phyloP scores from a whole-genome alignment of 2,329 filamentous ascomycete genomes.

The Fusarium sp. region DNA sequence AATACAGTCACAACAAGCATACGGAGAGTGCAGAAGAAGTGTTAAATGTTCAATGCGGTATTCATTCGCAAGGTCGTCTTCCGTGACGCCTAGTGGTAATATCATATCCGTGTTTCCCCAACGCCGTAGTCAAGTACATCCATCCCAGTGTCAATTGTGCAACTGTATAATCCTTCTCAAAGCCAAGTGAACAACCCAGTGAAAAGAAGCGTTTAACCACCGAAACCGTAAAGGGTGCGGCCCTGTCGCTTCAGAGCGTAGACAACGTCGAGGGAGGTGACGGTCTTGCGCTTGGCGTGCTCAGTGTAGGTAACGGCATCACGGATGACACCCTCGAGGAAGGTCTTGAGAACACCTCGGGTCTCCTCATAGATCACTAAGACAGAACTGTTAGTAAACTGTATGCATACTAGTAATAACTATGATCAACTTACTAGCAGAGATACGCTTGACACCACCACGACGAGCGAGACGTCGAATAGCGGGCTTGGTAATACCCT shows the following conservation, averaged over 20 bases:
- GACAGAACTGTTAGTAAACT: conserved; percentile 20
- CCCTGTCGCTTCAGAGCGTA: conserved; percentile 76
- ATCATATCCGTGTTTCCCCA: conserved; percentile 48
- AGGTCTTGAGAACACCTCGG: conserved; percentile 80
- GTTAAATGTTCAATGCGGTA: conserved; percentile 43
- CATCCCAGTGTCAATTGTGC: conserved; percentile 32
- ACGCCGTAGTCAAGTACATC: conserved; percentile 48
- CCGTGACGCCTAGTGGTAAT: conserved; percentile 49
- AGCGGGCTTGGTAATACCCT: conserved; percentile 98
- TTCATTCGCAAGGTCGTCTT: conserved; percentile 50
- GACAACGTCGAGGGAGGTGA: conserved; percentile 76
- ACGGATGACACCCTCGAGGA: conserved; percentile 81
- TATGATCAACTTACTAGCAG: conserved; percentile 75
- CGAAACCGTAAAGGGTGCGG: conserved; percentile 88
- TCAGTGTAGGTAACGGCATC: conserved; percentile 83
- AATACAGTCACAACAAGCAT: neutral
- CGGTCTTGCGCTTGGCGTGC: conserved; percentile 85
- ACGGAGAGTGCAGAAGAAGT: neutral
- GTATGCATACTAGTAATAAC: rapidly evolving
- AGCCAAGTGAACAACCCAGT: conserved; percentile 26
- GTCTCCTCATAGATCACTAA: conserved; percentile 82
- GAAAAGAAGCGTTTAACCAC: conserved; percentile 70
- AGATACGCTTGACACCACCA: conserved; percentile 99
- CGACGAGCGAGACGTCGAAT: conserved; percentile 98
- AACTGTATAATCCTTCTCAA: conserved; percentile 29